Base-by-base conservation (phyloP, 805 yeast species). In the Wickerhamomyces strasburgensis region DNA sequence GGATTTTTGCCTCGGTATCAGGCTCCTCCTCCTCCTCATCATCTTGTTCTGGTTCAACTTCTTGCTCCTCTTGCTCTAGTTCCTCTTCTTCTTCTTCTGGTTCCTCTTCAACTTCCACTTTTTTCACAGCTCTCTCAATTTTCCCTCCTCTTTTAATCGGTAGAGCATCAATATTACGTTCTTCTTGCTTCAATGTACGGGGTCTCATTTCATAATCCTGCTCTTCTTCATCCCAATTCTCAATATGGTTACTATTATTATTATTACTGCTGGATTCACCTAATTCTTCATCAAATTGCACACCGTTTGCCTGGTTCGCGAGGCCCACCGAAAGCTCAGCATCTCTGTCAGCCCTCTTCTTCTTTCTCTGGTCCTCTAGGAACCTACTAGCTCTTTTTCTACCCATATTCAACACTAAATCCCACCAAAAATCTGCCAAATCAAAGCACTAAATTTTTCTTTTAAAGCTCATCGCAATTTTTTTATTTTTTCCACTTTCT, bases 131-230 rank as follows among this genome's bases (percentile, higher is more conserved):
- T 51, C 95, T 70, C 58, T 80, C 75, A n/a, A 90, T 67, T 35
- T 67, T 71, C 37, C 96, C 96, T 44, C 78, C 85, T 13, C 70
- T 68, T 51, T 82, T 84, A 37, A 89, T 84, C 1, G 98, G 98
- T 38, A 90, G 68, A 9, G 83, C 80, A 54, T 84, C 96, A 5
- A 72, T 69, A 15, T 54, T 64, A 4, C 65, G 68, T 5, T 64
- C 67, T 5, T 66, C 70, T 9, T 61, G 62, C 10, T 65, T 61
- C 45, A 77, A 60, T 3, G 58, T 51, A 57, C 98, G 72, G 2
- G 96, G 95, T 38, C 56, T 62, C 46, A 68, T 60, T 56, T 89
- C 98, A 50, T 86, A 88, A 38, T 77, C 89, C 51, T 79, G 84
- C 50, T 85, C 94, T 40, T 74, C 80, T 39, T 81, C 72, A n/a